Evolutionary conservation across 495 filamentous ascomycete genomes (phyloP), one percentile per base, ranked within the genome.

Genomic region (Hypoxylon cercidicola): DNA sequence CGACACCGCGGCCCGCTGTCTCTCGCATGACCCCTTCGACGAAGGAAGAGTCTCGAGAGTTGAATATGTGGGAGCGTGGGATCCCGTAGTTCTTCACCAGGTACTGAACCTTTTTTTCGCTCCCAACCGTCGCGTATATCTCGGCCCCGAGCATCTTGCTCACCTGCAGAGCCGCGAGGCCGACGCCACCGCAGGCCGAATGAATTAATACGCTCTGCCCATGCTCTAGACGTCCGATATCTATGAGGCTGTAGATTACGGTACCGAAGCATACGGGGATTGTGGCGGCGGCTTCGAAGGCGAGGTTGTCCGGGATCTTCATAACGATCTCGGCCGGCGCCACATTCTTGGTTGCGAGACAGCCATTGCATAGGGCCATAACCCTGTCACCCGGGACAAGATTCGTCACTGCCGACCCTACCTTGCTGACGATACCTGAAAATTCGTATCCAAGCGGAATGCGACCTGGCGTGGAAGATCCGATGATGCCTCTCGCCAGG

Each of bases 201-300:
- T 88, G 84, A 40, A 90, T 84, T 15, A 90, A 72, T 1, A 89
- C 75, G 4, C 71, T 79, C 55, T 88, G 82, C 10, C 71, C 82
- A n/a, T 72, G 50, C 15, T 64, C 40, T 8, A 84, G 55, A 0
- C 68, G 57, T 0, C 71, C 79, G 9, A 81, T 47, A 1, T 80
- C 64, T 7, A 69, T 47, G 7, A 84, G 55, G 0, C 81, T 76
- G 62, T 89, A 83, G 39, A 82, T 79, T 0, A 85, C 86, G 0
- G 86, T 85, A 11, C 71, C 68, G 64, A 79, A 87, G 4, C 78
- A 76, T 0, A 84, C 71, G 0, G 86, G 87, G 1, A 88, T 69
- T 5, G 79, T 76, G 1, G 82, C 84, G 0, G 82, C 82, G 13
- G 74, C 72, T 19, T 82, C 78, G 44, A 82, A 78, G 12, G 72